Evolutionary conservation across 345 rosid genomes (phyloP).

Genomic region (Angophora floribunda): DNA sequence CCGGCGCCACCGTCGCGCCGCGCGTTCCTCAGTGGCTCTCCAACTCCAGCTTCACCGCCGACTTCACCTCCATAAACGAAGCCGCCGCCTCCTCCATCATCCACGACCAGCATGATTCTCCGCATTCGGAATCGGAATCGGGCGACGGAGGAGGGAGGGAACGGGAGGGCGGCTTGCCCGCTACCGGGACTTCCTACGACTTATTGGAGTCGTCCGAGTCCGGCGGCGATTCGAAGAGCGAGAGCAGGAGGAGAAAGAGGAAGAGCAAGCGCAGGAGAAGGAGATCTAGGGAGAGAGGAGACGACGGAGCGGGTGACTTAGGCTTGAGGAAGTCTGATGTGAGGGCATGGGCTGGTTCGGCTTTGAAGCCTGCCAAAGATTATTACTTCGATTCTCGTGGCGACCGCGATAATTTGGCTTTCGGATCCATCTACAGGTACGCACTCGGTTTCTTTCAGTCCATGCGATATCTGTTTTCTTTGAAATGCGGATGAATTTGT

Average conservation of each 20-base stretch:
- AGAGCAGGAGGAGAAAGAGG: slow-evolving; percentile 20
- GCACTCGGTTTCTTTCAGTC: not conserved
- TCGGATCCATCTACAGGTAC: slow-evolving; percentile 78
- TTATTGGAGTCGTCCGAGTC: slow-evolving; percentile 18
- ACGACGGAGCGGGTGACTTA: slow-evolving; percentile 13
- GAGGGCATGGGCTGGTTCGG: slow-evolving; percentile 35
- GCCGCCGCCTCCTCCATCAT: slow-evolving; percentile 19
- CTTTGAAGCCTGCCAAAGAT: slow-evolving; percentile 49
- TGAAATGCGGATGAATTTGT: not conserved
- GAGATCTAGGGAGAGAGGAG: slow-evolving; percentile 26
- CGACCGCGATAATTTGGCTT: slow-evolving; percentile 78
- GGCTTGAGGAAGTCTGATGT: slow-evolving; percentile 33
- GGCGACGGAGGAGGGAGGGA: slow-evolving; percentile 17
- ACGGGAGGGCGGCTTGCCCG: not conserved
- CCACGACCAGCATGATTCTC: not conserved
- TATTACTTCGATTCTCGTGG: slow-evolving; percentile 83
- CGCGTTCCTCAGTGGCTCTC: slow-evolving; percentile 56
- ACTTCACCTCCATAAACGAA: slow-evolving; percentile 48
- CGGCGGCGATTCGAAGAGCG: slow-evolving; percentile 4
- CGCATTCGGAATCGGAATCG: slow-evolving; percentile 12
- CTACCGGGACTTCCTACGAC: slow-evolving; percentile 23
- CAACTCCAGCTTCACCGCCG: slow-evolving; percentile 78
- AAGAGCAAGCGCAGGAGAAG: slow-evolving; percentile 22
- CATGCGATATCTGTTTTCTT: not conserved
- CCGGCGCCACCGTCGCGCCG: slow-evolving; percentile 8